phyloP scores from a whole-genome alignment of 2,329 filamentous ascomycete genomes.

The Rugonectria rugulosa region DNA sequence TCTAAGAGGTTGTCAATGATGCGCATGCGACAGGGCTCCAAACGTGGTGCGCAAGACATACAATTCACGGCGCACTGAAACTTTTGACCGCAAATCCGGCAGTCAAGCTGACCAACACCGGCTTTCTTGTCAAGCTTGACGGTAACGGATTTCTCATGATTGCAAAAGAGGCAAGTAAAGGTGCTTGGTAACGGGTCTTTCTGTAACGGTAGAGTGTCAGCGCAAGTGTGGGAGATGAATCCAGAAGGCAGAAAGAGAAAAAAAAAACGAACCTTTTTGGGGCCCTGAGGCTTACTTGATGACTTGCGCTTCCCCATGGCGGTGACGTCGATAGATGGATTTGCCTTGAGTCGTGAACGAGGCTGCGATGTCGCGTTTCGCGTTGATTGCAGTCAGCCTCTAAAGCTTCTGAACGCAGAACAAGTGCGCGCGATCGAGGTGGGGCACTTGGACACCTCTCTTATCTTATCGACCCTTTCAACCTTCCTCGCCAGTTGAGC shows the following conservation, averaged over 20 bases:
- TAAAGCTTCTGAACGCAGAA: slow-evolving; percentile 22
- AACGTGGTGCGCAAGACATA: slow-evolving; percentile 50
- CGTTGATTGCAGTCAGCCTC: slow-evolving; percentile 38
- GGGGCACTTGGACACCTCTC: background rate
- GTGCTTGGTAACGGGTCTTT: slow-evolving; percentile 76
- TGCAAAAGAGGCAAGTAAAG: slow-evolving; percentile 99
- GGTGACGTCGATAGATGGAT: slow-evolving; percentile 32
- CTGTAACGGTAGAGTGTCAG: slow-evolving; percentile 48
- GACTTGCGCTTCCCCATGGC: slow-evolving; percentile 93
- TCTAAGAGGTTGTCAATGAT: slow-evolving; percentile 58
- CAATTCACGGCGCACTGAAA: slow-evolving; percentile 96
- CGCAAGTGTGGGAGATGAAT: slow-evolving; percentile 15
- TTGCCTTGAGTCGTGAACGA: slow-evolving; percentile 24
- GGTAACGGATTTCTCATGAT: slow-evolving; percentile 90
- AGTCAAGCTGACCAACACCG: slow-evolving; percentile 83
- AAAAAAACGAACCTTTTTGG: slow-evolving; percentile 82
- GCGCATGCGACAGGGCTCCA: slow-evolving; percentile 16
- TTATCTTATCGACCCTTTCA: slow-evolving; percentile 38
- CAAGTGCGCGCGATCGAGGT: slow-evolving; percentile 28
- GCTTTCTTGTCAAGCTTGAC: slow-evolving; percentile 95
- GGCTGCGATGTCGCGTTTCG: slow-evolving; percentile 33
- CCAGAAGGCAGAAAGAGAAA: too few relatives aligned
- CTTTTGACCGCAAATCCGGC: slow-evolving; percentile 91
- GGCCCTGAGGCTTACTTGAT: slow-evolving; percentile 80
- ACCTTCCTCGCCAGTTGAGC: slow-evolving; percentile 21